Conservation (phyloP, 345 rosid species). For the Trapa incisa region DNA sequence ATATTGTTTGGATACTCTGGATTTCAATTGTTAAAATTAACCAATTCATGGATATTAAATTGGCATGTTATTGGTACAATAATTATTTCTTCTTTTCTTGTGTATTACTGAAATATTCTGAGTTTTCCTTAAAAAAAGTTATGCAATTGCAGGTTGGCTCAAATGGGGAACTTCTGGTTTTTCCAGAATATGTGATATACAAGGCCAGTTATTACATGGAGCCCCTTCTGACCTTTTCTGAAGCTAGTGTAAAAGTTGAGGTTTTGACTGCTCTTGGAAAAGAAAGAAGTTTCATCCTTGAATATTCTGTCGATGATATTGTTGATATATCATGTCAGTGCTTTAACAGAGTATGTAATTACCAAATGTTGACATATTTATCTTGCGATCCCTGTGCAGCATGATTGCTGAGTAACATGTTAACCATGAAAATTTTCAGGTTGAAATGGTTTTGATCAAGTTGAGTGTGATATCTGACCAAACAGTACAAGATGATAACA, state of each 20-base stretch:
- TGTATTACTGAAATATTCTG: constrained; percentile 4
- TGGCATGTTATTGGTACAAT: background rate
- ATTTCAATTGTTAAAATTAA: background rate
- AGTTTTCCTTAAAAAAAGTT: constrained; percentile 10
- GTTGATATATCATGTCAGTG: constrained; percentile 42
- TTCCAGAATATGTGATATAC: constrained; percentile 51
- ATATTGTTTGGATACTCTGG: background rate
- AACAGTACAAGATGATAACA: constrained; percentile 19
- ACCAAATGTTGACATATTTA: background rate
- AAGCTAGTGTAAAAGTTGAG: constrained; percentile 37
- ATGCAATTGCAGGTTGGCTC: constrained; percentile 40
- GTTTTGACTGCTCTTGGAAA: constrained; percentile 23
- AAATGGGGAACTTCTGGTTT: constrained; percentile 25
- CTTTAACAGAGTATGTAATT: constrained; percentile 50
- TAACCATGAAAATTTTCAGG: constrained; percentile 22
- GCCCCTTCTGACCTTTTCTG: constrained; percentile 43
- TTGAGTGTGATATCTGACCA: constrained; percentile 37
- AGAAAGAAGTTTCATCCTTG: constrained; percentile 29
- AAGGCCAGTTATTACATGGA: constrained; percentile 29
- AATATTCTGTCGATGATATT: constrained; percentile 62
- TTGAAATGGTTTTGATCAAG: constrained; percentile 41
- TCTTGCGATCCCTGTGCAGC: background rate
- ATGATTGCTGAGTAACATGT: background rate
- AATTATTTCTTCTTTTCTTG: background rate
- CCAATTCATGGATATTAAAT: background rate